A percentile compares a stretch with the other conserved stretches of the same genome.
phyloP scores from a whole-genome alignment of 2,329 filamentous ascomycete genomes.

The Cladorrhinum sp. region DNA sequence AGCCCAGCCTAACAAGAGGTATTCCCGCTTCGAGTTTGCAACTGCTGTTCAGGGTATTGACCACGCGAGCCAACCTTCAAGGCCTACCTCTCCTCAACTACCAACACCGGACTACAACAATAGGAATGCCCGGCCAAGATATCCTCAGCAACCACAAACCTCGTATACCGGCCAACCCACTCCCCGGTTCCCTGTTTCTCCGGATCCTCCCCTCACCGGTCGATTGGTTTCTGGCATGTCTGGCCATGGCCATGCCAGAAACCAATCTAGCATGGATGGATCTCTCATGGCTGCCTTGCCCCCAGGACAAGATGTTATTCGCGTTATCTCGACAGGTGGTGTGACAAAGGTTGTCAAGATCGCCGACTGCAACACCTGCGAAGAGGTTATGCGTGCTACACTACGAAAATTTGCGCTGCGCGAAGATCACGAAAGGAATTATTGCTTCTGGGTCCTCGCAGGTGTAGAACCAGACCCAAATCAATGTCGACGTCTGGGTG shows the following conservation, averaged over 20 bases:
- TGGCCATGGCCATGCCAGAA: constrained; percentile 66
- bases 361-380: constrained; percentile 83
- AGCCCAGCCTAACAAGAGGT: constrained; percentile 55
- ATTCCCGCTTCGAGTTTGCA: constrained; percentile 56
- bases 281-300: constrained; percentile 84
- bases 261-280: constrained; percentile 80
- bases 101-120: constrained; percentile 55
- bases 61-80: constrained; percentile 55
- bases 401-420: constrained; percentile 83
- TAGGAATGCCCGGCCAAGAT: constrained; percentile 47
- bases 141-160: constrained; percentile 43
- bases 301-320: constrained; percentile 81
- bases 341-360: constrained; percentile 93
- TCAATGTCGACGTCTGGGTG: constrained; percentile 77
- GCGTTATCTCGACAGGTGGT: constrained; percentile 88
- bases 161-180: constrained; percentile 27
- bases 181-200: constrained; percentile 57
- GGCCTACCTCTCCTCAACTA: constrained; percentile 65
- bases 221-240: too few species aligned
- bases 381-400: constrained; percentile 88
- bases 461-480: constrained; percentile 79
- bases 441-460: constrained; percentile 92
- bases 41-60: constrained; percentile 36
- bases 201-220: constrained; percentile 59
- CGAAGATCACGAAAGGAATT: constrained; percentile 89